A percentile compares a stretch with the other conserved stretches of the same genome.
Evolutionary conservation across 176 grass and related monocot genomes (phyloP).

Genomic region (Avena sativa): DNA sequence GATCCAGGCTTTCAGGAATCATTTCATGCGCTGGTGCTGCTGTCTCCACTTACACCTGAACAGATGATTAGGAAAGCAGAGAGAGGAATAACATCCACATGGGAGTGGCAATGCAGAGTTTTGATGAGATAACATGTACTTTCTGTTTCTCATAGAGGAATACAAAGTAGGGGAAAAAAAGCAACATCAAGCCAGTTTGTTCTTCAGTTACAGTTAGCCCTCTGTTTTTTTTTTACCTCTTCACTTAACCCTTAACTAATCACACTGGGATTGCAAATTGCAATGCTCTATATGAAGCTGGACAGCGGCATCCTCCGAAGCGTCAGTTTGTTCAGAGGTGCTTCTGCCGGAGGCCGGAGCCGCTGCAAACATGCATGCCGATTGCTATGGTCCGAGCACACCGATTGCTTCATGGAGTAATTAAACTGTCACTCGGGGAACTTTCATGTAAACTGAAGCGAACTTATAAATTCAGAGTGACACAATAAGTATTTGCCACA

Average conservation of each 20-base stretch:
- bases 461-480: background rate
- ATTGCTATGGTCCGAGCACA: constrained; percentile 71
- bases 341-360: background rate
- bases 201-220: no score
- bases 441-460: background rate
- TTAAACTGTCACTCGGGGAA: background rate
- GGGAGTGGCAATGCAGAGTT: background rate
- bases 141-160: background rate
- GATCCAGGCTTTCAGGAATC: background rate
- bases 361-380: background rate
- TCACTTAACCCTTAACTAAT: background rate
- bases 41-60: background rate
- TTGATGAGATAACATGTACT: constrained; percentile 15
- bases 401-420: constrained; percentile 46
- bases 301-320: constrained; percentile 32
- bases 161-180: no score
- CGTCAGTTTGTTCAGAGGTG: constrained; percentile 14
- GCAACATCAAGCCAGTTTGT: no score
- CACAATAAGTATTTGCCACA: background rate
- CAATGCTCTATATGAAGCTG: background rate
- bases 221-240: background rate
- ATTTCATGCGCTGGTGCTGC: background rate
- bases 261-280: no score
- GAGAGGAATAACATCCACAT: background rate
- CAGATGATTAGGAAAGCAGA: background rate